A percentile compares a stretch with the other conserved stretches of the same genome.
Evolutionary conservation across 495 filamentous ascomycete species (phyloP).

Genomic region (Cryomyces antarcticus): DNA sequence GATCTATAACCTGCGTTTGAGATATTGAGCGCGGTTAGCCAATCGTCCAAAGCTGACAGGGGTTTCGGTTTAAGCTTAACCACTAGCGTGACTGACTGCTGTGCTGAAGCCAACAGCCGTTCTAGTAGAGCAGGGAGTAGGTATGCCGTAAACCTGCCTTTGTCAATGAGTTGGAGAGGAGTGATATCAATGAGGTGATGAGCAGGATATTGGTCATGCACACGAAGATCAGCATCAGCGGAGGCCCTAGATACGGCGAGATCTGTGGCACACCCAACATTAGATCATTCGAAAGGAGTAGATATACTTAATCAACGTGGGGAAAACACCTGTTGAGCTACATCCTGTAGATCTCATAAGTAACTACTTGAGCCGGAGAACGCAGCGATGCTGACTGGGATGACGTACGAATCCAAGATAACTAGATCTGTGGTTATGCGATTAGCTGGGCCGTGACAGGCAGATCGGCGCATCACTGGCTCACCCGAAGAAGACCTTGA

Average conservation of each 20-base stretch:
- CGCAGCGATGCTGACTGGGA: not conserved
- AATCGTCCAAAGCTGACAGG: not conserved
- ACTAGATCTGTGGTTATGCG: slow-evolving; percentile 28
- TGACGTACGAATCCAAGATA: slow-evolving; percentile 60
- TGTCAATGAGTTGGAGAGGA: slow-evolving; percentile 75
- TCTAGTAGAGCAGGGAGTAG: not conserved
- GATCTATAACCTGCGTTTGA: slow-evolving; percentile 18
- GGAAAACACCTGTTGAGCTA: slow-evolving; percentile 17
- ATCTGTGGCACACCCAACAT: slow-evolving; percentile 13
- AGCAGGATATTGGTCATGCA: slow-evolving; percentile 75
- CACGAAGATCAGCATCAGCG: slow-evolving; percentile 47
- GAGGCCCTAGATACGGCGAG: slow-evolving; percentile 36
- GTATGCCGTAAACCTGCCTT: slow-evolving; percentile 32
- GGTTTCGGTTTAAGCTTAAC: too few relatives aligned
- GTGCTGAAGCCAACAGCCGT: too few relatives aligned
- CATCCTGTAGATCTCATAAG: slow-evolving; percentile 15
- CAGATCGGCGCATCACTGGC: slow-evolving; percentile 6
- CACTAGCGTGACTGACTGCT: too few relatives aligned
- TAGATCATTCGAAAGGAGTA: not conserved
- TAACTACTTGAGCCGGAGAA: slow-evolving; percentile 3
- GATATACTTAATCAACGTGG: not conserved
- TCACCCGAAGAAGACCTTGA: slow-evolving; percentile 65
- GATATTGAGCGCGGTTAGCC: slow-evolving; percentile 5
- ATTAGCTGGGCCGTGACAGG: not conserved
- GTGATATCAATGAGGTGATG: slow-evolving; percentile 78